Conservation (phyloP, 108 stramenopile species). For the Cyclostephanos invisitatus region DNA sequence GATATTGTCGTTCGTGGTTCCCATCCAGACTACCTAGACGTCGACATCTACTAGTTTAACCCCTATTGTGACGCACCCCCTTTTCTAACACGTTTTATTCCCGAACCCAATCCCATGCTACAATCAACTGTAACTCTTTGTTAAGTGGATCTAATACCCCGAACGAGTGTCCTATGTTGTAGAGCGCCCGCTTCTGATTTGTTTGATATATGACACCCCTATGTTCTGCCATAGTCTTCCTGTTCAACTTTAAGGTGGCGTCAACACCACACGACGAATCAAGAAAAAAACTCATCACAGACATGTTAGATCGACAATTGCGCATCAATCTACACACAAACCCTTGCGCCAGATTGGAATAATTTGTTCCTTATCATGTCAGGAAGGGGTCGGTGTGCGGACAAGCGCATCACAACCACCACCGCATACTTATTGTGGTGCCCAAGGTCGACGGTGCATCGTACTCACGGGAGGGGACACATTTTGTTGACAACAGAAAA, state of each 20-base stretch:
- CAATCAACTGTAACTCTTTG: no score
- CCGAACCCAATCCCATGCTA: no score
- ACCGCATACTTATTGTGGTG: background rate
- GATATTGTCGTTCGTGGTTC: no score
- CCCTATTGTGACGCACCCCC: no score
- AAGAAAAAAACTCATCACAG: background rate
- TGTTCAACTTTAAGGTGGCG: background rate
- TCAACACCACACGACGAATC: background rate
- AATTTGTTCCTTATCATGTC: background rate
- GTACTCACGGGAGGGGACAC: background rate
- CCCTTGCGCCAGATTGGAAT: background rate
- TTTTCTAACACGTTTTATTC: no score
- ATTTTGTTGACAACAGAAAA: background rate
- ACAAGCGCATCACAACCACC: background rate
- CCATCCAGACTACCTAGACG: no score
- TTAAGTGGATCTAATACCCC: no score
- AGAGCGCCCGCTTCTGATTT: background rate
- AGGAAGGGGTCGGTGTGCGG: background rate
- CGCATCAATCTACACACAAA: background rate
- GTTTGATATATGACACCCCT: conserved; percentile 1
- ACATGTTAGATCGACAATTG: background rate
- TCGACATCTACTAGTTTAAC: no score
- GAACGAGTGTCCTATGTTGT: no score
- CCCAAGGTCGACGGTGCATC: background rate
- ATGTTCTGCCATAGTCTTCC: background rate